phyloP scores from a whole-genome alignment of 2,329 filamentous ascomycete genomes.

The Xylaria sp. region DNA sequence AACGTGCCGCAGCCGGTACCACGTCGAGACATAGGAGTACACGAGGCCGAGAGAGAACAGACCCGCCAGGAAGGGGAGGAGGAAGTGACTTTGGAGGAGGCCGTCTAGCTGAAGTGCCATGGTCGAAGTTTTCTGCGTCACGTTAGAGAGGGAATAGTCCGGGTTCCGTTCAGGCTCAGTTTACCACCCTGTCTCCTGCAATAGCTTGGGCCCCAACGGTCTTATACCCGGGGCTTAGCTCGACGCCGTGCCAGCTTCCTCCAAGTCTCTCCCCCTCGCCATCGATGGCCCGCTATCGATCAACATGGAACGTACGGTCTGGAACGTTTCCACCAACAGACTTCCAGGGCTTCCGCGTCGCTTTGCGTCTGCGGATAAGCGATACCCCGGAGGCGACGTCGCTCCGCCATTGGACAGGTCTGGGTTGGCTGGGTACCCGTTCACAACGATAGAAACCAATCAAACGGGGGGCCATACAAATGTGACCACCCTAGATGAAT shows the following conservation, averaged over 20 bases:
- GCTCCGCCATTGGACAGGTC: neutral
- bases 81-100: conserved; percentile 1
- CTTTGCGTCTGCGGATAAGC: neutral
- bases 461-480: no score
- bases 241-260: no score
- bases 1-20: conserved; percentile 44
- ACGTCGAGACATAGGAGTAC: conserved; percentile 29
- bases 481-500: no score
- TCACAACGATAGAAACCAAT: neutral
- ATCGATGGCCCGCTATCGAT: no score
- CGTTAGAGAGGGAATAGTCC: neutral
- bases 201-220: no score
- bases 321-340: neutral
- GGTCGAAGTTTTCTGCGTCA: neutral
- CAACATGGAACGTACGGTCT: no score
- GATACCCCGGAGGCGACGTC: neutral
- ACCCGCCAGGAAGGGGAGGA: neutral
- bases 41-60: conserved; percentile 16
- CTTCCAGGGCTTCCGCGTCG: neutral
- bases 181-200: no score
- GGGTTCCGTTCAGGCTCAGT: no score
- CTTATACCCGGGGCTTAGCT: no score
- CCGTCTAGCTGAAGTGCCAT: conserved; percentile 10
- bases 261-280: no score
- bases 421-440: neutral